A percentile compares a stretch with the other conserved stretches of the same genome.
Evolutionary conservation across 345 rosid species (phyloP).

Genomic region (Draba incana): DNA sequence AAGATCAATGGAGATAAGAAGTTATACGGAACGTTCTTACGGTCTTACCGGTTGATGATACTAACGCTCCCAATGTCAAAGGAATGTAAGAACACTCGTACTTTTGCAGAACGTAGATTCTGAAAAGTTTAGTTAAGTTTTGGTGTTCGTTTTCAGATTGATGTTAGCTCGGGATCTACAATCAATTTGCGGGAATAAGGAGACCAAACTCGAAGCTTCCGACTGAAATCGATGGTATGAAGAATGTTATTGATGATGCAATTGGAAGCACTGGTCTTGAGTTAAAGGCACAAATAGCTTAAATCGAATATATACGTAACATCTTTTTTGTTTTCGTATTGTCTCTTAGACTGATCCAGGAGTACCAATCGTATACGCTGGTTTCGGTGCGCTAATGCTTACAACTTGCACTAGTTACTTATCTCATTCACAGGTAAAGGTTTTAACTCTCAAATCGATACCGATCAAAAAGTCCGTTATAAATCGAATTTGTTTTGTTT

Average conservation of each 20-base stretch:
- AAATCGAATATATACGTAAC: neutral
- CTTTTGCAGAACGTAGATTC: neutral
- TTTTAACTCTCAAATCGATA: neutral
- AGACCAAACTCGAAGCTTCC: slow-evolving; percentile 92
- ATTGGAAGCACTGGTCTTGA: slow-evolving; percentile 94
- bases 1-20: slow-evolving; percentile 89
- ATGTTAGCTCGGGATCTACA: slow-evolving; percentile 99
- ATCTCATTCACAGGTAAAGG: slow-evolving; percentile 82
- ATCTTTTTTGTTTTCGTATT: slow-evolving; percentile 17
- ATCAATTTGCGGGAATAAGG: slow-evolving; percentile 84
- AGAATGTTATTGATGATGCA: slow-evolving; percentile 79
- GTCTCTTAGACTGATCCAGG: slow-evolving; percentile 81
- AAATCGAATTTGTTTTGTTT: slow-evolving; percentile 7
- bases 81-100: slow-evolving; percentile 71
- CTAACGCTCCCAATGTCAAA: slow-evolving; percentile 67
- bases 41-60: slow-evolving; percentile 81
- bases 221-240: slow-evolving; percentile 74
- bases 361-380: slow-evolving; percentile 89
- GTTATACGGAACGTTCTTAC: slow-evolving; percentile 84
- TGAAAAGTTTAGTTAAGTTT: neutral
- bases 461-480: neutral
- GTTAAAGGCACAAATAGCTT: slow-evolving; percentile 59
- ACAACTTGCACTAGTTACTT: slow-evolving; percentile 89
- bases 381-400: slow-evolving; percentile 90
- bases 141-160: slow-evolving; percentile 54